Conservation (phyloP, 177 flowering plant species). For the Tripterygium wilfordii region DNA sequence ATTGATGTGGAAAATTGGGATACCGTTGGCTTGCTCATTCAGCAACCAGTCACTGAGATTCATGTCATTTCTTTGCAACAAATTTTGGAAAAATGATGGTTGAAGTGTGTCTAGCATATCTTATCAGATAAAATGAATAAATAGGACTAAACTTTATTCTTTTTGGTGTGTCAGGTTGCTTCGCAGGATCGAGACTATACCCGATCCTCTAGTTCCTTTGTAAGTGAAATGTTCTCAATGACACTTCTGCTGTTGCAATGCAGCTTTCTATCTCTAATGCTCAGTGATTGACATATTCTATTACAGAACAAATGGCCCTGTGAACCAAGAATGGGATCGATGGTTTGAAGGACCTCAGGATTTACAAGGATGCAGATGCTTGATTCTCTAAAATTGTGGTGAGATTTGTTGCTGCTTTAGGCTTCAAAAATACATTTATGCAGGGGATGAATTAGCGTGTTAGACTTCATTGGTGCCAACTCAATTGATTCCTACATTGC, state of each 20-base stretch:
- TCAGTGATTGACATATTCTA: conserved; percentile 1
- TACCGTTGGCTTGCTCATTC: not conserved
- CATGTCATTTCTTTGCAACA: too few relatives aligned
- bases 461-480: too few relatives aligned
- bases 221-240: too few relatives aligned
- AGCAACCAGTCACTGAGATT: not conserved
- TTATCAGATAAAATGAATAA: too few relatives aligned
- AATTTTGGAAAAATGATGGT: too few relatives aligned
- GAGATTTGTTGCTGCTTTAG: conserved; percentile 3
- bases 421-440: too few relatives aligned
- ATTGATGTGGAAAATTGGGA: not conserved
- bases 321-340: conserved; percentile 56
- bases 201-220: conserved; percentile 76
- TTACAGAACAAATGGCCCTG: conserved; percentile 57
- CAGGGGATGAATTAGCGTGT: too few relatives aligned
- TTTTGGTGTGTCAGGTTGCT: conserved; percentile 38
- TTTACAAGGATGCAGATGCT: conserved; percentile 54
- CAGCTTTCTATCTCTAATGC: conserved; percentile 19
- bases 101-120: not conserved
- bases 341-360: conserved; percentile 79
- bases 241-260: too few relatives aligned
- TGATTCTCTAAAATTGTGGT: conserved; percentile 34
- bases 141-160: too few relatives aligned
- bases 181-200: conserved; percentile 31
- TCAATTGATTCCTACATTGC: too few relatives aligned